Base-by-base conservation (phyloP, 331 rosid species). In the Quercus lobata region DNA sequence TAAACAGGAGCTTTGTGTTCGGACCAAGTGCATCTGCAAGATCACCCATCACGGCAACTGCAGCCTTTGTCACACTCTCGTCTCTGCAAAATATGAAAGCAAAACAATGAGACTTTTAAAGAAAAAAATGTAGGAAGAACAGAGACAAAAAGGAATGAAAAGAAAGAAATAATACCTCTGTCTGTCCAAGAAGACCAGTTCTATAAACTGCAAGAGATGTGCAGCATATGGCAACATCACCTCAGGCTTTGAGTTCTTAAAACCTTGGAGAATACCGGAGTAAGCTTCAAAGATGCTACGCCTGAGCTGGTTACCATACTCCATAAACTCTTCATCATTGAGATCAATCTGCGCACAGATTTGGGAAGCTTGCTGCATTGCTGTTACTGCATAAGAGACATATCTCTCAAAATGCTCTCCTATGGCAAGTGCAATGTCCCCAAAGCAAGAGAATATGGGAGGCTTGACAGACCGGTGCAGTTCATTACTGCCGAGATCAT, bases 281-380 rank as follows among this genome's bases (percentile, higher is more conserved):
- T 86, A 86, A 18, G 89, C 89, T 76, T 86, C 89, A 41, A 86
- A 86, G 71, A 86, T 86, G 80, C 84, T 83, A 62, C 84, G 80
- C 70, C 78, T 86, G 17, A 86, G 84, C 82, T 71, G 86, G 84
- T 82, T 83, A 4, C 79, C 81, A 4, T 82, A 82, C 29, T 86
- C 89, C 73, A 82, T 24, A 6, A 77, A 55, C 69, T 86, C 89
- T 22, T 82, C 86, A 69, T 82, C 86, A 19, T 44, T 63, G 15
- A 80, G 21, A 56, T 86, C 80, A 72, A 86, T 76, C 71, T 57
- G 69, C 17, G 78, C 86, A 79, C 86, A 86, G 62, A 86, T 57
- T 74, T 82, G 75, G 1, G 89, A 79, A 60, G 89, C 89, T 79
- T 85, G 81, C 77, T 86, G 86, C 86, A 86, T 82, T 29, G 83